Percentiles rank a stretch among this genome's conserved stretches.
Evolutionary conservation across 208 protist genomes (phyloP).

Genomic region (Crithidia bombi): DNA sequence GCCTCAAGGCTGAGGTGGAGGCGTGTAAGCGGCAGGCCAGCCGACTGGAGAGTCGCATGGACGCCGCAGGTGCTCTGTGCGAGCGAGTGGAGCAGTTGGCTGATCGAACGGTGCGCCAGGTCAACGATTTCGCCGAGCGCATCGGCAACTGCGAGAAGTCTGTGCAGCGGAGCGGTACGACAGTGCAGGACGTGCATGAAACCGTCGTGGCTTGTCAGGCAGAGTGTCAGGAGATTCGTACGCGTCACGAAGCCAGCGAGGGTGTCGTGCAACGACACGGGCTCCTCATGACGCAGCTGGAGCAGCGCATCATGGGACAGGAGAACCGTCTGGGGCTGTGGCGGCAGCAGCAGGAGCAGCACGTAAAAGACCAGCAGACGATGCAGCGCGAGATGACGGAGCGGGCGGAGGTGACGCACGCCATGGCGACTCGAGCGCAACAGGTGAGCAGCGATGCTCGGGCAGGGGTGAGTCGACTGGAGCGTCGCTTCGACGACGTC

Average conservation of each 20-base stretch:
- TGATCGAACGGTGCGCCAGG: conserved; percentile 36
- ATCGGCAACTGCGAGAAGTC: conserved; percentile 43
- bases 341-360: conserved; percentile 54
- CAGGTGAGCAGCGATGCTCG: conserved; percentile 54
- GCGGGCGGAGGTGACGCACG: conserved; percentile 57
- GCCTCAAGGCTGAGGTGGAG: conserved; percentile 69
- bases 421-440: conserved; percentile 51
- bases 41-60: conserved; percentile 70
- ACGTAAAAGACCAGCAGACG: conserved; percentile 51
- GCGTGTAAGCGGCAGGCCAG: conserved; percentile 51
- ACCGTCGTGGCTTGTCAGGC: conserved; percentile 28
- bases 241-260: conserved; percentile 9
- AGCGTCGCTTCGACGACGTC: conserved; percentile 56
- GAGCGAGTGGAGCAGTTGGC: conserved; percentile 52
- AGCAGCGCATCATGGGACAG: conserved; percentile 45
- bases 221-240: conserved; percentile 12
- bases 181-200: conserved; percentile 34
- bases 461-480: conserved; percentile 67
- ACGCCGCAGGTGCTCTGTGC: conserved; percentile 50
- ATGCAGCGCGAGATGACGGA: conserved; percentile 48
- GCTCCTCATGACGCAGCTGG: conserved; percentile 32
- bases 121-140: conserved; percentile 34
- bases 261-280: conserved; percentile 22
- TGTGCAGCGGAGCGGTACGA: conserved; percentile 13
- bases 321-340: conserved; percentile 43